Base-by-base conservation (phyloP, 768 basidiomycete species). In the Mrakia gelida region DNA sequence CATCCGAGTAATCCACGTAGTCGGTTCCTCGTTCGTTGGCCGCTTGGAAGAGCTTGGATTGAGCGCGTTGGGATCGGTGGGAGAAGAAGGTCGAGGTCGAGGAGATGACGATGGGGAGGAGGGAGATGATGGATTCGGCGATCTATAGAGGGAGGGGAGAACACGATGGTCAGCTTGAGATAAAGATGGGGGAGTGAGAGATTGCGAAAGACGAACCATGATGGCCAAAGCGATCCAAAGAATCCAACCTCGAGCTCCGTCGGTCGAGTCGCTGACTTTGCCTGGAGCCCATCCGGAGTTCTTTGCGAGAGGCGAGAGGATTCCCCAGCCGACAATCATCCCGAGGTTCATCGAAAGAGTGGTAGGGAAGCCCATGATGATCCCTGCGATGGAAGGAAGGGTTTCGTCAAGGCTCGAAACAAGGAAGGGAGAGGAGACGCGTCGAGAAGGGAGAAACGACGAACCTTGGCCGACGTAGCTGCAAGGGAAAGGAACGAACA, bases 331-430 rank as follows among this genome's bases (percentile, higher is more conserved):
- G 15, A 92, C 90, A n/a, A 98, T 80, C 96, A 97, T 98, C 41
- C 96, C 95, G 77, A 94, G 84, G 80, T 91, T 95, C 95, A 98
- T 98, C 83, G 92, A 92, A 52, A 95, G 81, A 0, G 95, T 95
- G 0, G 94, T 96, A 0, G 94, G 92, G 81, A 95, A 93, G 6
- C 95, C 96, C 96, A 98, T 98, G 81, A 98, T 98, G 79, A 98
- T 94, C 8, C 67, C 94, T 92, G 91, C 80, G 73, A 0, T 43
- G 26, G 9, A 2, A 13, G n/a, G 18, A 41, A 45, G 8, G 10
- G 9, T 26, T 73, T 15, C 7, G 45, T 49, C 9, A 49, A 13
- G 8, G 45, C 7, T 6, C 2, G 45, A 49, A 49, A 49, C 6
- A 5, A 77, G 80, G 77, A 75, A 76, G 34, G 16, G 75, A 76